phyloP scores from a whole-genome alignment of 768 basidiomycete species.

The Amanita rubescens region DNA sequence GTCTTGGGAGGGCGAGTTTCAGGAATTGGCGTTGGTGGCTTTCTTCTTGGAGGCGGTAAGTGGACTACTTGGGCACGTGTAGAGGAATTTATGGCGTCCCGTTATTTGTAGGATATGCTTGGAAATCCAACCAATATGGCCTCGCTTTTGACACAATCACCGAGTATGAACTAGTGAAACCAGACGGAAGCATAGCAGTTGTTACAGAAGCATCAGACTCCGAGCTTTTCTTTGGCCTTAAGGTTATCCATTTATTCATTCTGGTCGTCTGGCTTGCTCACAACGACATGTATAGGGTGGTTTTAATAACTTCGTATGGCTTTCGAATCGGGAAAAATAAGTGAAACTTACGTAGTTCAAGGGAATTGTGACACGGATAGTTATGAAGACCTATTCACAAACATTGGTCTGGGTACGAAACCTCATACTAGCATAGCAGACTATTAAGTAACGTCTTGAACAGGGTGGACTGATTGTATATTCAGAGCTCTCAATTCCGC shows the following conservation, averaged over 20 bases:
- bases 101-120: constrained; percentile 60
- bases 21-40: constrained; percentile 41
- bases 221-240: constrained; percentile 35
- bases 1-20: constrained; percentile 43
- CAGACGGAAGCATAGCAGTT: constrained; percentile 37
- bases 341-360: constrained; percentile 7
- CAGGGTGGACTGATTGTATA: constrained; percentile 44
- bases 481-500: constrained; percentile 15
- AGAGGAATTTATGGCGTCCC: constrained; percentile 22
- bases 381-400: constrained; percentile 47
- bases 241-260: constrained; percentile 15
- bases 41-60: constrained; percentile 41
- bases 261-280: neutral
- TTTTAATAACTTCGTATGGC: constrained; percentile 46
- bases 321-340: neutral
- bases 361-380: constrained; percentile 58
- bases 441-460: neutral
- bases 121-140: constrained; percentile 21
- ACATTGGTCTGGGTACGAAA: constrained; percentile 58
- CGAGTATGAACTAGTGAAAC: constrained; percentile 51
- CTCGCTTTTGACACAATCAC: constrained; percentile 36
- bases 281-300: constrained; percentile 38
- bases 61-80: constrained; percentile 28
- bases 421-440: neutral
- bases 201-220: constrained; percentile 28